Evolutionary conservation across 805 yeast genomes (phyloP).

Genomic region (Danielia reshetovae): DNA sequence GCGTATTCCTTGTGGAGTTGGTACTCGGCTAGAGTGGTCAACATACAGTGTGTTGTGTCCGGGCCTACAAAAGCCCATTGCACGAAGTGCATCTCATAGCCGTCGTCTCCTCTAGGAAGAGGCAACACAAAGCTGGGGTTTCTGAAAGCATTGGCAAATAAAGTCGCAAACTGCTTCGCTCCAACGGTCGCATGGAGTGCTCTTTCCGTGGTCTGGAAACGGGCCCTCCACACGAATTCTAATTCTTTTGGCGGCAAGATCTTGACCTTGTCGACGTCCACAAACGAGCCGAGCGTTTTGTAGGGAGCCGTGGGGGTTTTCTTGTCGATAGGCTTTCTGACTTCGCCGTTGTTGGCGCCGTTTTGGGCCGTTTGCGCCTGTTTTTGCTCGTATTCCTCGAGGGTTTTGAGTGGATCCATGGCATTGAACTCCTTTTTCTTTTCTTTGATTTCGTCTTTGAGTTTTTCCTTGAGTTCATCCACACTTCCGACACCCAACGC

Average conservation of each 20-base stretch:
- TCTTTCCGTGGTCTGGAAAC: conserved; percentile 61
- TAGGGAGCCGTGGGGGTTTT: conserved; percentile 46
- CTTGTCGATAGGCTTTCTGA: conserved; percentile 32
- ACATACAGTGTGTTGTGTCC: conserved; percentile 78
- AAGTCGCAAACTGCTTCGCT: conserved; percentile 52
- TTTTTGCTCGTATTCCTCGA: conserved; percentile 52
- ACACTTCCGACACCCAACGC: conserved; percentile 37
- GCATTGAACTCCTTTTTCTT: conserved; percentile 54
- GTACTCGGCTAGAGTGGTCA: conserved; percentile 89
- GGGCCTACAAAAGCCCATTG: conserved; percentile 93
- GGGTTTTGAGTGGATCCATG: conserved; percentile 65
- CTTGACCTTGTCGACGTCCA: conserved; percentile 63
- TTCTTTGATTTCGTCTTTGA: conserved; percentile 57
- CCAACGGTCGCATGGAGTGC: conserved; percentile 64
- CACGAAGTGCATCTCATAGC: conserved; percentile 80
- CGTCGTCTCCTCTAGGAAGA: conserved; percentile 59
- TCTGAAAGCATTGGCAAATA: conserved; percentile 61
- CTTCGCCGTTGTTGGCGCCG: conserved; percentile 24
- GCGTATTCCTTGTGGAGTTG: conserved; percentile 89
- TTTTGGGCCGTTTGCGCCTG: conserved; percentile 27
- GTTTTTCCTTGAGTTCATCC: conserved; percentile 57
- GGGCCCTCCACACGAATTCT: conserved; percentile 83
- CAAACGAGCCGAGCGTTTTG: conserved; percentile 66
- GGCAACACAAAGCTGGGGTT: conserved; percentile 90
- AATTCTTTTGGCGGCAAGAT: conserved; percentile 59